Conservation (phyloP, 1,284 basidiomycete genomes). For the Melampsora americana region DNA sequence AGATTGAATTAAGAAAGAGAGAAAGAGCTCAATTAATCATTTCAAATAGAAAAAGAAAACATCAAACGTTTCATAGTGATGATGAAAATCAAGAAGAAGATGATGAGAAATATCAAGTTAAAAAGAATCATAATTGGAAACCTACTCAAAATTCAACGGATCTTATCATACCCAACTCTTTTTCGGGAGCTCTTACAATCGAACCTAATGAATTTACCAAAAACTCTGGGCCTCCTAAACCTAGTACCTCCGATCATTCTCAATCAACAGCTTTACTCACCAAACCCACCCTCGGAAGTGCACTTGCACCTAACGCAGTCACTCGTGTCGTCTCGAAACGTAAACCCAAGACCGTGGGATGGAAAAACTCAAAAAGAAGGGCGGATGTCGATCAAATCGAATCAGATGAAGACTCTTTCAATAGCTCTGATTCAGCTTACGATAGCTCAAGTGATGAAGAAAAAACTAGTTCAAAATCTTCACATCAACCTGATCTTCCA, state of each 20-base stretch:
- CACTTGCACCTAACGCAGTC: conserved; percentile 9
- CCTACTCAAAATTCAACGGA: not conserved
- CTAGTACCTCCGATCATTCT: not conserved
- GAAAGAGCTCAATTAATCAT: conserved; percentile 20
- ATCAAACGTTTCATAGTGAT: conserved; percentile 34
- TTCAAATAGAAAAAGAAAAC: conserved; percentile 18
- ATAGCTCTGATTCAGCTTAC: conserved; percentile 14
- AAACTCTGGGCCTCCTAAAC: not conserved
- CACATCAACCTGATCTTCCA: not conserved
- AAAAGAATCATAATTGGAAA: too few species aligned
- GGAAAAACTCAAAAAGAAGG: not conserved
- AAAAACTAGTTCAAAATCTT: not conserved
- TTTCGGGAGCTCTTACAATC: conserved; percentile 32
- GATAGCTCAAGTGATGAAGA: conserved; percentile 23
- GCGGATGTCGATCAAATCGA: not conserved
- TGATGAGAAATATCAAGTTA: too few species aligned
- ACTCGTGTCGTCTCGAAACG: not conserved
- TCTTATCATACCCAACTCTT: conserved; percentile 16
- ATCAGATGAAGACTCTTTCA: conserved; percentile 14
- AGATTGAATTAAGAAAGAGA: conserved; percentile 28
- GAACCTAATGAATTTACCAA: conserved; percentile 5
- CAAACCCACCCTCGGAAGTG: conserved; percentile 6
- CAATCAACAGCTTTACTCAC: not conserved
- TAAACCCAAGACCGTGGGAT: not conserved
- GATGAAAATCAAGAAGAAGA: conserved; percentile 8